Evolutionary conservation across 148 eudicot species (phyloP), one percentile per base, ranked within the genome.

Genomic region (Spergularia marina): DNA sequence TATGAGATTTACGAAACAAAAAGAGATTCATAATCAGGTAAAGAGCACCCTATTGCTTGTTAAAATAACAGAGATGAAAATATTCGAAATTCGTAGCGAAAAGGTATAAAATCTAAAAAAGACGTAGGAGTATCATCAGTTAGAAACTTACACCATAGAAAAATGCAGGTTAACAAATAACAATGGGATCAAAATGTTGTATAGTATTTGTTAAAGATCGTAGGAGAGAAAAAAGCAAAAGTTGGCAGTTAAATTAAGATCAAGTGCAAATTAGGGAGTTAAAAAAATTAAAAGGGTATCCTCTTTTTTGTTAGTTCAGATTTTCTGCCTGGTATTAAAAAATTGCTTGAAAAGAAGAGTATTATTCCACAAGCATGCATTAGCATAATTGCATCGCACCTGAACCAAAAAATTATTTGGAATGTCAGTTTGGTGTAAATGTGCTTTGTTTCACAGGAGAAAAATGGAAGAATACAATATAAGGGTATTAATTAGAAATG

Each of bases 271-370:
- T 58, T 74, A 53, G 40, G 54, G 25, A n/a, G 44, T 20, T 14
- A 67, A 21, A 61, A 68, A 39, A 62, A 30, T 30, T 2, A 63
- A 80, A 80, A 80, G 82, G 68, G 75, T 25, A 80, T 80, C 71
- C 56, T 68, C 82, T 80, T 79, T 79, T 71, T 53, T 65, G 63
- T 71, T 77, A 70, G 70, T 77, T 75, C 76, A 70, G 78, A 74
- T 74, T 70, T 75, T 70, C 66, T 74, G 68, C 78, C 57, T 15
- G n/a, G 3, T 58, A 72, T 12, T 67, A 52, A 74, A 18, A 9
- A 14, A 69, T 10, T 57, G 34, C 76, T 12, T 34, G 53, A 73
- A 73, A 57, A 67, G 54, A 67, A n/a, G 54, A 67, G 17, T 25
- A 52, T 41, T 73, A 79, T 73, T 58, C 77, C 66, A 51, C 41